Evolutionary conservation across 2,329 filamentous ascomycete genomes (phyloP), one percentile per base, ranked within the genome.

Genomic region (Cytospora chrysosperma): DNA sequence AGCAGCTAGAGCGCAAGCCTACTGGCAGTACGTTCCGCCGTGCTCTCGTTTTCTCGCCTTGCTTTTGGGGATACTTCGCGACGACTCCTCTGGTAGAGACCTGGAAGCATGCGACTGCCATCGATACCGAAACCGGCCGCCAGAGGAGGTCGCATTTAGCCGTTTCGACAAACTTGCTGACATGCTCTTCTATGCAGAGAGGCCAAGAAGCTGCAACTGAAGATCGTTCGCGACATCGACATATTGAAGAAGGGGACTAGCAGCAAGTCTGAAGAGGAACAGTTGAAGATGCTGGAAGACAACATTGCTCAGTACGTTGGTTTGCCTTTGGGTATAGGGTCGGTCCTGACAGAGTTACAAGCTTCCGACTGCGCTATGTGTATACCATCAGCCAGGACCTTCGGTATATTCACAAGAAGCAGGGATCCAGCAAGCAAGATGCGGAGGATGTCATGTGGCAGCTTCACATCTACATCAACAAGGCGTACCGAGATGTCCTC

Each of bases 361-460:
- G 66, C 59, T 71, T 67, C 74, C 91, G 92, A 68, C 78, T 87
- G 56, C 83, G 85, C 64, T 93, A 89, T 73, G 87, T 93, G 72
- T 82, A 84, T 68, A 85, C 87, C 62, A 87, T 94, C 65, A 90
- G 92, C 72, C 78, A 84, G 72, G 88, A 96, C 75, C 87, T 91
- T 71, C 80, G 85, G 67, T 86, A 84, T 76, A 61, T 61, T 51
- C 49, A 61, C 40, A 28, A 61, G 43, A 47, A 47, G n/a, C 43
- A 47, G 43, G 43, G 43, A 24, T 87, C 88, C 57, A 81, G 80
- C 65, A 78, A 80, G 67, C 82, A 87, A 67, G 82, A 86, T 62
- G 83, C 89, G 59, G 92, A 97, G 74, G 76, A 80, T 63, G 83
- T 81, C 65, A 83, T 98, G 54, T 98, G 94, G 94, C 81, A 86